Percentiles rank a stretch among this genome's conserved stretches.
Evolutionary conservation across 352 stramenopile genomes (phyloP).

Genomic region (Phytophthora capsici): DNA sequence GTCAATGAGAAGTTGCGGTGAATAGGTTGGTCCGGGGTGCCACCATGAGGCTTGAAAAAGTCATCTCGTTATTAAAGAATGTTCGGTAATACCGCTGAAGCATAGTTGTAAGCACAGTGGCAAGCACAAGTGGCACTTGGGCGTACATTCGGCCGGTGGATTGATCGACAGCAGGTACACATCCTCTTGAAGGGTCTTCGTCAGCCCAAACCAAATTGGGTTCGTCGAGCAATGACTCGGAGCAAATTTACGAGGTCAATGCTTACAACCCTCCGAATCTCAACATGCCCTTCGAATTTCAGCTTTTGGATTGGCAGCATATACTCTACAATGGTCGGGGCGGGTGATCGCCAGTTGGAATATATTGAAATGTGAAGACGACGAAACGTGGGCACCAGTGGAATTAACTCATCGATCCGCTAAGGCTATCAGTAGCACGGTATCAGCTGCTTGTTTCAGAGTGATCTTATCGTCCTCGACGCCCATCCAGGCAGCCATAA

Average conservation of each 20-base stretch:
- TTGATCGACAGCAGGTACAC: not conserved
- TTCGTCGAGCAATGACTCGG: not conserved
- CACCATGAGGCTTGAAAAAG: not conserved
- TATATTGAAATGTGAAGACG: no score
- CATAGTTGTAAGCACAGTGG: not conserved
- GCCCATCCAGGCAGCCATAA: no score
- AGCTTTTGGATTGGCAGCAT: not conserved
- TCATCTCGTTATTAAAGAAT: not conserved
- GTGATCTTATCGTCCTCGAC: no score
- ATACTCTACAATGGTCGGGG: no score
- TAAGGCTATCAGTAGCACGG: no score
- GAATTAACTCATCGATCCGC: no score
- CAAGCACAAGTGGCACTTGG: not conserved
- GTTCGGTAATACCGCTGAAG: not conserved
- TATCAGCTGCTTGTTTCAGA: no score
- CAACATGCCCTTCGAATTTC: not conserved
- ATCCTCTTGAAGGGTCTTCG: not conserved
- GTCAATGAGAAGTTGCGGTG: not conserved
- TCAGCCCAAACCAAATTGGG: not conserved
- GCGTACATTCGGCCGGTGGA: not conserved
- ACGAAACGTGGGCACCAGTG: no score
- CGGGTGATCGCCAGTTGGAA: no score
- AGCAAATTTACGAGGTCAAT: no score
- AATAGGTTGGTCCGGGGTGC: not conserved
- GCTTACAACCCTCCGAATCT: not conserved